These are phyloP conservation scores for Lenwebbia sp. DNA, from an alignment of 345 rosid species.

Conservation along the genomic window DNA sequence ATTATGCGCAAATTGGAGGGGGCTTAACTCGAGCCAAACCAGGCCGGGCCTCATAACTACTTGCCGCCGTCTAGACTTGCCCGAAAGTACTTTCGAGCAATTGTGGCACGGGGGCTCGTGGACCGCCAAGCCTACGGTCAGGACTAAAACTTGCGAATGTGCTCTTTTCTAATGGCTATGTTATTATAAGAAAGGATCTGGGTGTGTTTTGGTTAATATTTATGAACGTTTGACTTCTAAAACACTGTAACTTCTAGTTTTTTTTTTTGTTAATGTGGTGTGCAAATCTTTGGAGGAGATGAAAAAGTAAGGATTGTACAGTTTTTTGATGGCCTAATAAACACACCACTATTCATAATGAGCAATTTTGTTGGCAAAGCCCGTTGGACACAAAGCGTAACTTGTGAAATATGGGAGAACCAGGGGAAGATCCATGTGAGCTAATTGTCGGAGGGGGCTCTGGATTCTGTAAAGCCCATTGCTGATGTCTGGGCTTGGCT, in stretches of 20 bases:
- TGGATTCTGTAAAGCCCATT: neutral
- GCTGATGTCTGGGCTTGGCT: neutral
- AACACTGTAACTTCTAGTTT: neutral
- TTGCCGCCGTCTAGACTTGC: neutral
- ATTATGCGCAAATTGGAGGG: neutral
- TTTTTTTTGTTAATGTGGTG: neutral
- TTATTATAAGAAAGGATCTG: neutral
- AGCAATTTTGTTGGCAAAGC: neutral
- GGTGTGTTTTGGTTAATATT: fast-evolving
- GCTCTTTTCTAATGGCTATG: neutral
- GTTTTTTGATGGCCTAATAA: neutral
- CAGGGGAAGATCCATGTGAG: neutral
- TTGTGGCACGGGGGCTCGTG: neutral
- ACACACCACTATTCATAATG: neutral
- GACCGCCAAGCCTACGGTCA: fast-evolving
- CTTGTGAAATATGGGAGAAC: no score
- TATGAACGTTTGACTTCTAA: neutral
- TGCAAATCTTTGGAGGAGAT: neutral
- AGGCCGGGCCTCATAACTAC: fast-evolving
- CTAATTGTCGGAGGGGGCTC: neutral
- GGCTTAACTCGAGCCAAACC: neutral
- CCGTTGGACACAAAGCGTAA: neutral
- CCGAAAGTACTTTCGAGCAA: neutral
- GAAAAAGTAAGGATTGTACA: neutral
- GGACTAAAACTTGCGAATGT: neutral